Percentiles rank a stretch among this genome's conserved stretches.
phyloP scores from a whole-genome alignment of 2,329 filamentous ascomycete species.

The Phaeomoniella chlamydospora region DNA sequence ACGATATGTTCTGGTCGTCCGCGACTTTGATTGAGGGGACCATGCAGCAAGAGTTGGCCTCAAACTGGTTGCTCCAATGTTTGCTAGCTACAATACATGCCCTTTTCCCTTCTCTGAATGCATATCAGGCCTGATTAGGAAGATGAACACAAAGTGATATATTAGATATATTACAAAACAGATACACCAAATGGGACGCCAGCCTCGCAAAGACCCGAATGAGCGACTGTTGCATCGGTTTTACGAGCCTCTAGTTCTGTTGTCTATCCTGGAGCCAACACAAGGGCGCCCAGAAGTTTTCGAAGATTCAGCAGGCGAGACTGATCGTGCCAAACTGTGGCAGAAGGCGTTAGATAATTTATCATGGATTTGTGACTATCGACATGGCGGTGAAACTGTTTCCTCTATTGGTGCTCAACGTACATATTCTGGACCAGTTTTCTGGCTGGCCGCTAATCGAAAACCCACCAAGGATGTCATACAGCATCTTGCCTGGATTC shows the following conservation, averaged over 20 bases:
- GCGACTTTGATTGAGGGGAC: too few species aligned
- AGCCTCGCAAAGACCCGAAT: too few species aligned
- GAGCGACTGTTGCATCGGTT: conserved; percentile 19
- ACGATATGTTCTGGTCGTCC: too few species aligned
- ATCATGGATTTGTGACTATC: conserved; percentile 30
- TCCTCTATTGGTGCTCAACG: conserved; percentile 30
- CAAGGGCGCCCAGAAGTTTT: conserved; percentile 12
- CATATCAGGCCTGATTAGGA: too few species aligned
- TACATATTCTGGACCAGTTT: conserved; percentile 15
- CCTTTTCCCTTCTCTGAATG: too few species aligned
- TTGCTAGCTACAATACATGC: too few species aligned
- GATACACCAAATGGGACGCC: too few species aligned
- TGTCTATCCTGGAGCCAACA: conserved; percentile 17
- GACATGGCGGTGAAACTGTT: conserved; percentile 30
- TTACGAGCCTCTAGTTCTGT: conserved; percentile 23
- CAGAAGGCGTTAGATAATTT: conserved; percentile 23
- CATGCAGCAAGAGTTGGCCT: too few species aligned
- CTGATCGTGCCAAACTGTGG: conserved; percentile 4
- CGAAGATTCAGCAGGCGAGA: background rate
- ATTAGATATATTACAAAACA: too few species aligned
- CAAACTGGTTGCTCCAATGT: too few species aligned
- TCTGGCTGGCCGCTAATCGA: conserved; percentile 31
- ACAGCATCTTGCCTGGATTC: conserved; percentile 2
- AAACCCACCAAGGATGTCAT: conserved; percentile 5
- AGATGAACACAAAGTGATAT: too few species aligned